Conservation (phyloP, 1,284 basidiomycete species). For the Ganoderma lucidum region DNA sequence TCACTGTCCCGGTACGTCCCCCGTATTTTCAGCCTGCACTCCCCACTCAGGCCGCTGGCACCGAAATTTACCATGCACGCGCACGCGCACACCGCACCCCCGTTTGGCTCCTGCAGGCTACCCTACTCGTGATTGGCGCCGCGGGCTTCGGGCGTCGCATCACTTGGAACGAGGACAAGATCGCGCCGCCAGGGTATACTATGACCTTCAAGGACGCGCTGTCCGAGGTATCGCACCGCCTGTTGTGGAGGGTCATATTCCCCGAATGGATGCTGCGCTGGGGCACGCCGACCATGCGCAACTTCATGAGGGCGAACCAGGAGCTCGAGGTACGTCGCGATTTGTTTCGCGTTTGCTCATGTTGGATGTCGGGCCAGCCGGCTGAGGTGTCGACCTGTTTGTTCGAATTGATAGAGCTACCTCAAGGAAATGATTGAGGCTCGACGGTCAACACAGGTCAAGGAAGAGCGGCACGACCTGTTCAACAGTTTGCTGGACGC, state of each 20-base stretch:
- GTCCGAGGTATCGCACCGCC: conserved; percentile 52
- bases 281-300: conserved; percentile 48
- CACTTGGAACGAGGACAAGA: conserved; percentile 56
- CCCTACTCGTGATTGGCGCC: conserved; percentile 62
- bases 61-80: neutral
- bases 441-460: conserved; percentile 47
- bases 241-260: conserved; percentile 52
- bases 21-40: no score
- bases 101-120: conserved; percentile 47
- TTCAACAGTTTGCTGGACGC: conserved; percentile 63
- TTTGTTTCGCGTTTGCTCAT: neutral
- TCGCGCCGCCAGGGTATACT: conserved; percentile 52
- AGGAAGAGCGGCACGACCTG: conserved; percentile 57
- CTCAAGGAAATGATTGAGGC: conserved; percentile 64
- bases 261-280: conserved; percentile 51
- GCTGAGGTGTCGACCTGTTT: neutral
- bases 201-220: conserved; percentile 66
- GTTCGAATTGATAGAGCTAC: conserved; percentile 47
- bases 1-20: conserved; percentile 56
- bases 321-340: conserved; percentile 53
- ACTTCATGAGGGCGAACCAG: conserved; percentile 50
- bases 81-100: neutral
- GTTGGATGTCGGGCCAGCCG: neutral
- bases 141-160: conserved; percentile 66
- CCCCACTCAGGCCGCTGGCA: neutral